Evolutionary conservation across 306 rosid genomes (phyloP), one percentile per base, ranked within the genome.

Genomic region (Vigna trinervia): DNA sequence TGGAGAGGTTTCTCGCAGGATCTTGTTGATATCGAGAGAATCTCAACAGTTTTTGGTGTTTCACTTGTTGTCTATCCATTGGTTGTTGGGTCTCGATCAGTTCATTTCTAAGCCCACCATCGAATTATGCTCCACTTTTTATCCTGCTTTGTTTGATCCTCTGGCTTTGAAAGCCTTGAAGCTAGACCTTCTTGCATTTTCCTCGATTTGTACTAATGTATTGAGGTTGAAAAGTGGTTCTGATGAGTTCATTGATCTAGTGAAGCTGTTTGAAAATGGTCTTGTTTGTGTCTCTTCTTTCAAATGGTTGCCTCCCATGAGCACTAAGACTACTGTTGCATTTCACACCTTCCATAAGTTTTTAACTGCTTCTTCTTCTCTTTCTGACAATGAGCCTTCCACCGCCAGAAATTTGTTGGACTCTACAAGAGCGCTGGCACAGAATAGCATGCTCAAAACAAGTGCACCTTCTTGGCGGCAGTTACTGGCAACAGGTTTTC

Each of bases 101-200:
- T 51, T 89, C 85, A 43, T 87, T 63, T 77, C 86, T 58, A 84
- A 70, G 78, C 59, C 82, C 28, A 48, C 71, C 71, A 71, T 85
- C 20, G 90, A 85, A 54, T 70, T 82, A 69, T 78, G 88, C 67
- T 86, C 81, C 38, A 79, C 38, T 13, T 84, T 92, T 63, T 92
- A 84, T 80, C 97, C 97, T 0, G 59, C 79, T 51, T 81, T 95
- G 85, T 95, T 95, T 73, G 98, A 95, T 76, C 95, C 97, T 3
- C 89, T 95, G 62, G 93, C 96, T 66, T 81, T 95, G 80, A 95
- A 95, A 84, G 96, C 96, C 3, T 86, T 87, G 90, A 92, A 89
- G 87, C 95, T 95, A 69, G 98, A 95, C 78, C 83, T 95, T 83
- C 97, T 95, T 81, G 93, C 89, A 5, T 89, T 89, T 77, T 81